Conservation (phyloP, 305 asterid genomes). For the Fraxinus nigra region DNA sequence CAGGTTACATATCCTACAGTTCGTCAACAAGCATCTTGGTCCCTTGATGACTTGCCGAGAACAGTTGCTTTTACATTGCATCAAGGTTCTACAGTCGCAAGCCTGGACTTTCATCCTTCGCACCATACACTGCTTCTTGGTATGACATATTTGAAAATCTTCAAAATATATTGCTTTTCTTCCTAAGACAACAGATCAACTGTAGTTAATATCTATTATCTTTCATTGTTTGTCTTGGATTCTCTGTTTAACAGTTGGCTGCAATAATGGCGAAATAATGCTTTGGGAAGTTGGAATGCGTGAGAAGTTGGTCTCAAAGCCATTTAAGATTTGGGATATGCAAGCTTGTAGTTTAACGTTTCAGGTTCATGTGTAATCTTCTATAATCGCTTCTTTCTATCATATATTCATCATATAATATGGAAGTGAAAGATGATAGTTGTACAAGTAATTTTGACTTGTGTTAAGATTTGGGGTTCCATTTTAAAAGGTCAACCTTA, state of each 20-base stretch:
- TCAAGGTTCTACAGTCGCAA: slow-evolving; percentile 73
- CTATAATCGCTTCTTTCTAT: background rate
- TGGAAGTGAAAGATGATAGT: slow-evolving; percentile 17
- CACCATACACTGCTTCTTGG: slow-evolving; percentile 79
- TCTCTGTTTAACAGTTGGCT: slow-evolving; percentile 56
- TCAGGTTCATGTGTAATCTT: slow-evolving; percentile 48
- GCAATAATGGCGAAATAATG: slow-evolving; percentile 69
- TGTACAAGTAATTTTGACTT: slow-evolving; percentile 3
- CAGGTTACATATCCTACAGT: slow-evolving; percentile 84
- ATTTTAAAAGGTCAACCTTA: too few relatives aligned
- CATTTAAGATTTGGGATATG: slow-evolving; percentile 78
- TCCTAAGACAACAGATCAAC: slow-evolving; percentile 6
- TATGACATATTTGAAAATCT: slow-evolving; percentile 25
- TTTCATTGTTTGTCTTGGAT: slow-evolving; percentile 17
- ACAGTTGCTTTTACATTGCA: slow-evolving; percentile 69
- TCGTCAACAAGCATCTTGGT: slow-evolving; percentile 76
- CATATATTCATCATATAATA: background rate
- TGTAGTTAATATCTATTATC: background rate
- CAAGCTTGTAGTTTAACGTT: slow-evolving; percentile 58
- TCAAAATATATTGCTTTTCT: background rate
- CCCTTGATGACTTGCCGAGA: slow-evolving; percentile 83
- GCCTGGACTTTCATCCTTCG: slow-evolving; percentile 92
- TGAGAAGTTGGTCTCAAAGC: slow-evolving; percentile 70
- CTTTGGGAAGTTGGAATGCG: slow-evolving; percentile 84
- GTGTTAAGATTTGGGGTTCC: too few relatives aligned